These are phyloP conservation scores for Kwoniella bestiolae DNA, from an alignment of 768 basidiomycete genomes.

Conservation along the genomic window DNA sequence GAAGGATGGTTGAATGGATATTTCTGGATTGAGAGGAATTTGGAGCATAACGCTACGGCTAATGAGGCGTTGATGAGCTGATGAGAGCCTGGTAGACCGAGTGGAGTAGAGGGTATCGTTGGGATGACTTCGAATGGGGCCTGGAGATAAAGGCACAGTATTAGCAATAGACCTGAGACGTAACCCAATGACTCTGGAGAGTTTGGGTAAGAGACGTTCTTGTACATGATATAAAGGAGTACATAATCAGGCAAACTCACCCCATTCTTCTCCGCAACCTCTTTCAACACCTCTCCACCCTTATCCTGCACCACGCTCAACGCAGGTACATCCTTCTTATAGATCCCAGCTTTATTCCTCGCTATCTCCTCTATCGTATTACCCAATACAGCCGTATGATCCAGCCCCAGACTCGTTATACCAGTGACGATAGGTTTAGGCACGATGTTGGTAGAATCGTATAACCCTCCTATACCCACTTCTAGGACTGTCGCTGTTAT, in stretches of 20 bases:
- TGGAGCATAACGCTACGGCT: constrained; percentile 72
- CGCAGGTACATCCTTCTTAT: constrained; percentile 86
- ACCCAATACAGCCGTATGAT: constrained; percentile 85
- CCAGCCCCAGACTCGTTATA: constrained; percentile 85
- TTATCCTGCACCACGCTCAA: constrained; percentile 72
- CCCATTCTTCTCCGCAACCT: constrained; percentile 69
- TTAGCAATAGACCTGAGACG: background rate
- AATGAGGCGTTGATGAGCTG: constrained; percentile 86
- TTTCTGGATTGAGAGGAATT: constrained; percentile 64
- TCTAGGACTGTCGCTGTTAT: constrained; percentile 91
- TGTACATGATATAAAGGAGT: background rate
- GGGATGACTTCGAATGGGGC: constrained; percentile 67
- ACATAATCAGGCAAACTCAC: constrained; percentile 57
- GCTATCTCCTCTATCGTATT: constrained; percentile 88
- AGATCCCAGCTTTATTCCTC: constrained; percentile 95
- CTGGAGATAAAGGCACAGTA: background rate
- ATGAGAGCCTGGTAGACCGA: constrained; percentile 84
- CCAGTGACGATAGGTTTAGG: constrained; percentile 89
- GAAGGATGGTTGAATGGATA: constrained; percentile 16
- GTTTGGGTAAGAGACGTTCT: background rate
- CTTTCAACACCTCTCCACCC: constrained; percentile 69
- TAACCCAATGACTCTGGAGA: too few relatives aligned
- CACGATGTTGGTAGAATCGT: constrained; percentile 95
- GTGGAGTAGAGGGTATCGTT: constrained; percentile 59
- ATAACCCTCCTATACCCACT: constrained; percentile 91